Conservation (phyloP, 306 rosid species). For the Crataegus laevigata region DNA sequence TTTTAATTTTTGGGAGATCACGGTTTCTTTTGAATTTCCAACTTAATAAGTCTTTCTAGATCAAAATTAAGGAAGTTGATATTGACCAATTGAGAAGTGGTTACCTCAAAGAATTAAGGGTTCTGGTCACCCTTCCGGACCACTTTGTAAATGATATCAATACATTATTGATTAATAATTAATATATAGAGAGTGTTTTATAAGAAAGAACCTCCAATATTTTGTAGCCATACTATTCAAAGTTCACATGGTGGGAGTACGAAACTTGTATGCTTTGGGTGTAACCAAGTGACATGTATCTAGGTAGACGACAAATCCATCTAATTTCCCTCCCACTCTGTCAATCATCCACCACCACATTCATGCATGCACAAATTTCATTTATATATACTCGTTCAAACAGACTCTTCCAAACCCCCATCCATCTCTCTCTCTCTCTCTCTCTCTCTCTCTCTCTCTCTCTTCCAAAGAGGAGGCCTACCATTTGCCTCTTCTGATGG, state of each 20-base stretch:
- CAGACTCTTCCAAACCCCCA: slow-evolving; percentile 7
- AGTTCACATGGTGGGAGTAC: background rate
- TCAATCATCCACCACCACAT: slow-evolving; percentile 14
- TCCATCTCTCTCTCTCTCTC: background rate
- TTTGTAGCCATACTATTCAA: too few species aligned
- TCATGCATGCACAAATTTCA: slow-evolving; percentile 21
- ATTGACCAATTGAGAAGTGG: too few species aligned
- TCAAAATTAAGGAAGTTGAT: too few species aligned
- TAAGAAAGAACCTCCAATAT: too few species aligned
- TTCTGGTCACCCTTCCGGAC: too few species aligned
- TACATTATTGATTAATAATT: background rate
- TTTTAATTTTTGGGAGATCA: too few species aligned
- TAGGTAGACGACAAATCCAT: slow-evolving; percentile 7
- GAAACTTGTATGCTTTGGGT: background rate
- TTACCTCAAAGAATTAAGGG: too few species aligned
- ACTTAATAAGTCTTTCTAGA: too few species aligned
- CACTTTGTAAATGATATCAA: too few species aligned
- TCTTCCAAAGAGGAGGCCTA: background rate
- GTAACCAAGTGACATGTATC: background rate
- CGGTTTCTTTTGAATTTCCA: too few species aligned
- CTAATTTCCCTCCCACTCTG: background rate
- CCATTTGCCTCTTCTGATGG: slow-evolving; percentile 34
- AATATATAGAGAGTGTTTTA: too few species aligned
- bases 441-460: background rate
- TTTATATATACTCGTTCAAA: slow-evolving; percentile 14